Base-by-base conservation (phyloP, 2,329 filamentous ascomycete species). In the Xylariomycetidae sp. region DNA sequence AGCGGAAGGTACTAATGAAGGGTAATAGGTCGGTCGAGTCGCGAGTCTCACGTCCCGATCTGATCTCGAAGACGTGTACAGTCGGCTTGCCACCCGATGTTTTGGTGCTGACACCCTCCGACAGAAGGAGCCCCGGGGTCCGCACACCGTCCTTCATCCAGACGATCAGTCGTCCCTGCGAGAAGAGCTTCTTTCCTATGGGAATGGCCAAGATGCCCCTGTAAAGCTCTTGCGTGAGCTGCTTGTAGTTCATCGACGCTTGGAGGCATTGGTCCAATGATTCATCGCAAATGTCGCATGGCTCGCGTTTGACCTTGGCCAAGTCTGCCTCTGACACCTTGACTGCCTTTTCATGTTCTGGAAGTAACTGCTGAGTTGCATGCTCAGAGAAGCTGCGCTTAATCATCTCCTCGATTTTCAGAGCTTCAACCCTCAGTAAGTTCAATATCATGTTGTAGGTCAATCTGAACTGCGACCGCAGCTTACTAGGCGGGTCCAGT, bases 381-480 rank as follows among this genome's bases (percentile, higher is more conserved):
- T 98, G 92, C 59, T 98, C 92, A 32, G 90, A 95, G 68, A 98
- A 98, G 58, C 89, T 95, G 46, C 92, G 83, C 72, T 98, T 98
- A 68, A 98, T 98, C 92, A 98, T 98, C 62, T 98, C 92, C 58
- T 98, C 92, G 48, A 98, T 96, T 65, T 95, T 96, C 45, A 98
- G 65, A 3, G 92, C 92, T 59, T 98, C 92, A 2, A 98, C 92
- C 22, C 92, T 82, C 30, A 98, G 70, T 19, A 98, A 69, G 53
- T 96, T 98, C 19, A 98, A 68, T 40, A 98, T 98, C 92, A 98
- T 98, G 63, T 96, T 98, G 68, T 98, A 98, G 0, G 93, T 98
- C 29, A 98, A 70, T 40, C 92, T 79, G 69, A 98, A 98, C 54
- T 98, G 92, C 6, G 90, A 96, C 29, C 88, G 79, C 30, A 98